These are phyloP conservation scores for Misopates orontium DNA, from an alignment of 257 asterid species.

Conservation along the genomic window DNA sequence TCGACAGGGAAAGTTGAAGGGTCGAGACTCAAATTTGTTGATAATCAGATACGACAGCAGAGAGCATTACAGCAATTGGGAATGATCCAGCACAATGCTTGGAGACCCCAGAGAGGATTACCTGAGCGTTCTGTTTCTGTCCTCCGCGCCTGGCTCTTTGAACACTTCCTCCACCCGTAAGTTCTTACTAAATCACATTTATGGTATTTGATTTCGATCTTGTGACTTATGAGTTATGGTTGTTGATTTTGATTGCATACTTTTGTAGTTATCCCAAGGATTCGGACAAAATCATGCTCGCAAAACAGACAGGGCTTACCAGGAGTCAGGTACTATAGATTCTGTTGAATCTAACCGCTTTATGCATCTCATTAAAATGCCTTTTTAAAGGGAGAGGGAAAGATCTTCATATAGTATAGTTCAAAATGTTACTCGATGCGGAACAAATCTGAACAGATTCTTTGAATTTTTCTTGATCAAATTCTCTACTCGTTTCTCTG, in stretches of 20 bases:
- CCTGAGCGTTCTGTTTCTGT: conserved; percentile 94
- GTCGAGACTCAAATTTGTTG: conserved; percentile 83
- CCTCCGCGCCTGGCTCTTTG: conserved; percentile 98
- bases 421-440: too few relatives aligned
- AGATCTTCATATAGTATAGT: too few relatives aligned
- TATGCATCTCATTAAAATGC: too few relatives aligned
- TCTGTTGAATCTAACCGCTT: too few relatives aligned
- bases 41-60: conserved; percentile 84
- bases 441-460: too few relatives aligned
- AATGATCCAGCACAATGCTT: conserved; percentile 97
- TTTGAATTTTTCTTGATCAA: too few relatives aligned
- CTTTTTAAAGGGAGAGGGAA: too few relatives aligned
- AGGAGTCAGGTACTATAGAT: conserved; percentile 98
- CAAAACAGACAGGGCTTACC: conserved; percentile 94
- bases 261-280: conserved; percentile 97
- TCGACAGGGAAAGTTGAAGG: conserved; percentile 56
- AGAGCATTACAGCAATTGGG: conserved; percentile 98
- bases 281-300: conserved; percentile 93
- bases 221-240: background rate
- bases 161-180: conserved; percentile 98
- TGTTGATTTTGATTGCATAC: too few relatives aligned
- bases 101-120: conserved; percentile 99
- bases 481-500: too few relatives aligned
- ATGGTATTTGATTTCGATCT: background rate
- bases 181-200: conserved; percentile 7